phyloP scores from a whole-genome alignment of 2,329 filamentous ascomycete genomes.

The Colletotrichum tanaceti region DNA sequence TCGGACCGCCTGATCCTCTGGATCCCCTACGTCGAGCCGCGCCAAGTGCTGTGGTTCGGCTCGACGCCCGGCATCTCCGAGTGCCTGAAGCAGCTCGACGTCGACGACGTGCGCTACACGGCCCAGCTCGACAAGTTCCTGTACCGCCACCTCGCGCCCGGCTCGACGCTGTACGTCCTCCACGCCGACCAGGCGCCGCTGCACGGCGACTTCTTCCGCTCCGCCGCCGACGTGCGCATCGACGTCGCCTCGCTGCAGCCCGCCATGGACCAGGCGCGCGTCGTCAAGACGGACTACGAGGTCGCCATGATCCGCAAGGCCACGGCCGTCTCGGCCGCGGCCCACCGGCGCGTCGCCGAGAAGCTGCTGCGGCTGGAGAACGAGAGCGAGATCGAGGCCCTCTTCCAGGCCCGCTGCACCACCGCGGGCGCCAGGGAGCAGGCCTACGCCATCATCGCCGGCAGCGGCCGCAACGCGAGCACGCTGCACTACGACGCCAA shows the following conservation, averaged over 20 bases:
- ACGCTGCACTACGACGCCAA: conserved; percentile 91
- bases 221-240: conserved; percentile 51
- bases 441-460: conserved; percentile 91
- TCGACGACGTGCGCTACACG: conserved; percentile 76
- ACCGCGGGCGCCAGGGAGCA: conserved; percentile 79
- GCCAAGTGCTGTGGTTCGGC: conserved; percentile 72
- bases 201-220: conserved; percentile 44
- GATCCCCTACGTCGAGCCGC: conserved; percentile 75
- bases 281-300: conserved; percentile 89
- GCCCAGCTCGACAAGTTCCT: conserved; percentile 62
- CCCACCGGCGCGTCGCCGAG: conserved; percentile 79
- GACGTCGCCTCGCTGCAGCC: conserved; percentile 67
- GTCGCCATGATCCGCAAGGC: conserved; percentile 84
- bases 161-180: conserved; percentile 57
- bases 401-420: conserved; percentile 79
- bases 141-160: conserved; percentile 49
- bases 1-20: conserved; percentile 76
- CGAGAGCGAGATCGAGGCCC: conserved; percentile 85
- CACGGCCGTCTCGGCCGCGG: conserved; percentile 81
- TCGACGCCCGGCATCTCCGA: conserved; percentile 69
- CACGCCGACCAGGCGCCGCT: conserved; percentile 56
- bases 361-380: conserved; percentile 73
- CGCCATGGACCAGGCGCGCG: conserved; percentile 83
- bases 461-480: conserved; percentile 82
- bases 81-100: conserved; percentile 71